Percentiles rank a stretch among this genome's conserved stretches.
Conservation (phyloP, 139 green algal species). For the Edaphochlamys debaryana region DNA sequence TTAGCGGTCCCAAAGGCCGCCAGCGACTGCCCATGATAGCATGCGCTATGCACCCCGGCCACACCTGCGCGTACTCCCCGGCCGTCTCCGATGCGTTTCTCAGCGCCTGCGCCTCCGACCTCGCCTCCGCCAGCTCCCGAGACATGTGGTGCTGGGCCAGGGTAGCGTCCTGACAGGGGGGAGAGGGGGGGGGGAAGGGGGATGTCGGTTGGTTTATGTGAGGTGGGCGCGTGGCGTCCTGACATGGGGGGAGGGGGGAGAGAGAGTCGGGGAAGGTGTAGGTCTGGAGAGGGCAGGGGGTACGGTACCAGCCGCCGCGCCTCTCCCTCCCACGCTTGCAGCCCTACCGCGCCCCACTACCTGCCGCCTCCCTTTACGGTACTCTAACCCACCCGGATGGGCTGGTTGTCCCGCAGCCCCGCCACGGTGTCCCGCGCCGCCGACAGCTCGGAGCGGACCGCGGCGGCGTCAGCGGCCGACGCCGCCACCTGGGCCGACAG, state of each 20-base stretch:
- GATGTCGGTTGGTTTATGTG: too few species aligned
- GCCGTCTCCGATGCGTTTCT: neutral
- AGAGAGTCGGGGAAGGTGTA: too few species aligned
- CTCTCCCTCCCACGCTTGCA: too few species aligned
- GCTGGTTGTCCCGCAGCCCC: neutral
- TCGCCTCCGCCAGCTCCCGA: neutral
- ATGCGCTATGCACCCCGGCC: too few species aligned
- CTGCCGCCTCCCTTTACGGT: neutral
- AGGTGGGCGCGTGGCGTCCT: too few species aligned
- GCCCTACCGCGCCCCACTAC: too few species aligned
- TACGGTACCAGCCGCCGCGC: too few species aligned
- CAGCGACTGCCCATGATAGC: too few species aligned
- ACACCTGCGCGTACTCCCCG: neutral
- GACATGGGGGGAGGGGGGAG: too few species aligned
- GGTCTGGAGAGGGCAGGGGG: too few species aligned
- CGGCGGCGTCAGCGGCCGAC: neutral
- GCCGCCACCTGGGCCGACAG: constrained; percentile 11
- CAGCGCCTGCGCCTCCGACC: neutral
- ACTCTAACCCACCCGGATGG: constrained; percentile 2
- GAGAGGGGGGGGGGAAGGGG: too few species aligned
- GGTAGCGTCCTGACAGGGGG: constrained; percentile 31
- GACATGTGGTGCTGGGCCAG: constrained; percentile 7
- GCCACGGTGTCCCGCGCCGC: constrained; percentile 11
- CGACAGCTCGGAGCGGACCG: neutral
- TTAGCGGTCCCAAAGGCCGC: too few species aligned